These are phyloP conservation scores for Hyphodiscus sp. DNA, from an alignment of 2,329 filamentous ascomycete species.

Conservation along the genomic window DNA sequence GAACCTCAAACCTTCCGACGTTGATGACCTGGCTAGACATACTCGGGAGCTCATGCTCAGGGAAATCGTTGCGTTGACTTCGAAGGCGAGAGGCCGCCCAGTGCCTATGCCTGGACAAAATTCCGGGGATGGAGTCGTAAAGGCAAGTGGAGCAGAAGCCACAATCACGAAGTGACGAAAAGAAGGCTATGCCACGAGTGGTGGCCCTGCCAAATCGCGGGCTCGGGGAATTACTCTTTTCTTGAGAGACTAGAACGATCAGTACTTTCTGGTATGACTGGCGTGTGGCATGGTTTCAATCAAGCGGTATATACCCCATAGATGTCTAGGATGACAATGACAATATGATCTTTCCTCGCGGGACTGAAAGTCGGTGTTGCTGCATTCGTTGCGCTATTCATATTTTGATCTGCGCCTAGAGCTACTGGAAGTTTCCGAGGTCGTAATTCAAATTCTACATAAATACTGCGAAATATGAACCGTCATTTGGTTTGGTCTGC, in stretches of 20 bases:
- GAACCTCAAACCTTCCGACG: slow-evolving; percentile 66
- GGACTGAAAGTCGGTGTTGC: no score
- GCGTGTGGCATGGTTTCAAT: neutral
- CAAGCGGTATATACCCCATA: neutral
- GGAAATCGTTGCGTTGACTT: slow-evolving; percentile 50
- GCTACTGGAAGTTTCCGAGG: no score
- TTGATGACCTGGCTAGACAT: slow-evolving; percentile 62
- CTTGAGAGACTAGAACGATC: neutral
- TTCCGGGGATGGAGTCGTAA: slow-evolving; percentile 18
- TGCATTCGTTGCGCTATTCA: no score
- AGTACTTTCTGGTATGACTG: neutral
- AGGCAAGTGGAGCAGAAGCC: slow-evolving; percentile 24
- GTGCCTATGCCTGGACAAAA: slow-evolving; percentile 22
- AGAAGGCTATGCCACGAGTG: neutral
- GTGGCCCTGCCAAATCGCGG: neutral
- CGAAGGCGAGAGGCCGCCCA: slow-evolving; percentile 40
- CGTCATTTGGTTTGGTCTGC: no score
- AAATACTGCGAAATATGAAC: no score
- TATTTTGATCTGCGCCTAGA: no score
- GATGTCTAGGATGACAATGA: neutral
- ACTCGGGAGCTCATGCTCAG: slow-evolving; percentile 72
- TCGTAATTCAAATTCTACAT: no score
- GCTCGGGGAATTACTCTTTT: no score
- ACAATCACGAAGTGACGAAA: slow-evolving; percentile 6
- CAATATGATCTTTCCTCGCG: no score